phyloP scores from a whole-genome alignment of 2,329 filamentous ascomycete genomes.

The Colletotrichum simmondsii region DNA sequence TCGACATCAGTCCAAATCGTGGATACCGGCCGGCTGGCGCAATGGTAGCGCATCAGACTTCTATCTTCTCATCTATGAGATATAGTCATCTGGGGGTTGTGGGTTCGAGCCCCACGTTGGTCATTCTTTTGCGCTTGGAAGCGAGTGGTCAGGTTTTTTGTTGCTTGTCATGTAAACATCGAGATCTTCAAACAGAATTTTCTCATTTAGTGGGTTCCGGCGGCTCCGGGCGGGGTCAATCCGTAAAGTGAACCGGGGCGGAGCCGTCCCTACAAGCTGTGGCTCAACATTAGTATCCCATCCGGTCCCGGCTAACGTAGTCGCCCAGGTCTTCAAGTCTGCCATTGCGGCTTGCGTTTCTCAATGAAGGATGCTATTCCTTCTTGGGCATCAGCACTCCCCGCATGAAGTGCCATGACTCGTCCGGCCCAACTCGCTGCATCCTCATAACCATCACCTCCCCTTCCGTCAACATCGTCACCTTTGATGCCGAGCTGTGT shows the following conservation, averaged over 20 bases:
- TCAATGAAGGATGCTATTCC: slow-evolving; percentile 41
- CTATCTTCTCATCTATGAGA: background rate
- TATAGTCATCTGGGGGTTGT: slow-evolving; percentile 25
- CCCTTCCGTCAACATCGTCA: slow-evolving; percentile 14
- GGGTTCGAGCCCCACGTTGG: slow-evolving; percentile 34
- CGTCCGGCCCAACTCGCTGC: slow-evolving; percentile 41
- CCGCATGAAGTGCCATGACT: slow-evolving; percentile 44
- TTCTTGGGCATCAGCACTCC: slow-evolving; percentile 41
- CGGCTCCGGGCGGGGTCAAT: too few relatives aligned
- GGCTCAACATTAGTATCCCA: background rate
- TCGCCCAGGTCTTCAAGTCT: slow-evolving; percentile 8
- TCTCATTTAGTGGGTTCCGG: background rate
- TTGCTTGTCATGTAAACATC: background rate
- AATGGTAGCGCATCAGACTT: slow-evolving; percentile 36
- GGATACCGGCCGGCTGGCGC: slow-evolving; percentile 26
- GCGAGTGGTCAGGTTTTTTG: background rate
- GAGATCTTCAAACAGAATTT: background rate
- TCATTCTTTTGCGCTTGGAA: background rate
- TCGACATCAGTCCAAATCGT: background rate
- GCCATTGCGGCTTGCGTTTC: slow-evolving; percentile 41
- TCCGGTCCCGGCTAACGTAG: background rate
- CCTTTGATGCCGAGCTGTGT: slow-evolving; percentile 41
- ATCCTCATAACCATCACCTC: slow-evolving; percentile 40
- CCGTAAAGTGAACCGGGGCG: background rate
- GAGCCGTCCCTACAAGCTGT: background rate